A percentile compares a stretch with the other conserved stretches of the same genome.
Evolutionary conservation across 441 rosid species (phyloP).

Genomic region (Geranium incanum): DNA sequence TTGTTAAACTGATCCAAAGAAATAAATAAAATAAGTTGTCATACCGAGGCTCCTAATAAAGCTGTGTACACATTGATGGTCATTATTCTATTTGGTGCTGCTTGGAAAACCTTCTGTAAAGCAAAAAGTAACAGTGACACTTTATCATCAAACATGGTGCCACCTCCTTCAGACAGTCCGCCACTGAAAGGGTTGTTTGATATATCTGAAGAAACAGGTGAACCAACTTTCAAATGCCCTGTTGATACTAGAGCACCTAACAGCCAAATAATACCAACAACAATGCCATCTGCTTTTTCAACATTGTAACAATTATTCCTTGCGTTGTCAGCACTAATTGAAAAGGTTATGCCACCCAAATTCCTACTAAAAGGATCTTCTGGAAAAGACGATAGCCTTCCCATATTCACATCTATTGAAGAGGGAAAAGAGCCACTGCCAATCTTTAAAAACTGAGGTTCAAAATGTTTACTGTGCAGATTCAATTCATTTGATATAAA

Average conservation of each 20-base stretch:
- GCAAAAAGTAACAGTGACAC: slow-evolving; percentile 89
- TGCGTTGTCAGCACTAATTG: slow-evolving; percentile 90
- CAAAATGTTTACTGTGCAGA: slow-evolving; percentile 34
- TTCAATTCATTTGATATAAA: slow-evolving; percentile 27
- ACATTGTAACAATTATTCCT: slow-evolving; percentile 89
- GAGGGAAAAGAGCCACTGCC: slow-evolving; percentile 31
- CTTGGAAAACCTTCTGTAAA: slow-evolving; percentile 85
- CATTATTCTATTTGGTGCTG: slow-evolving; percentile 90
- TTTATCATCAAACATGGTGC: slow-evolving; percentile 92
- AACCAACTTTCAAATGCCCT: slow-evolving; percentile 71
- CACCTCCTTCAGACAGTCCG: slow-evolving; percentile 64
- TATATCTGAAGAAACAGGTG: slow-evolving; percentile 45
- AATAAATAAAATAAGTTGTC: slow-evolving; percentile 9
- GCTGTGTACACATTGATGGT: slow-evolving; percentile 79
- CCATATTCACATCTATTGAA: slow-evolving; percentile 38
- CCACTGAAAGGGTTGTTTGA: slow-evolving; percentile 53
- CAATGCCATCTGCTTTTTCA: slow-evolving; percentile 82
- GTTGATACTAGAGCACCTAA: slow-evolving; percentile 74
- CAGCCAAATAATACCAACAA: slow-evolving; percentile 83
- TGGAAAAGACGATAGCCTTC: slow-evolving; percentile 54
- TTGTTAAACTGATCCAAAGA: neutral
- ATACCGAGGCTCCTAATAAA: slow-evolving; percentile 92
- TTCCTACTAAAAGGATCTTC: slow-evolving; percentile 49
- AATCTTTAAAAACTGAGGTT: slow-evolving; percentile 31
- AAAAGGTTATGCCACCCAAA: slow-evolving; percentile 92